phyloP scores from a whole-genome alignment of 2,329 filamentous ascomycete genomes.

The Neopestalotiopsis sp. region DNA sequence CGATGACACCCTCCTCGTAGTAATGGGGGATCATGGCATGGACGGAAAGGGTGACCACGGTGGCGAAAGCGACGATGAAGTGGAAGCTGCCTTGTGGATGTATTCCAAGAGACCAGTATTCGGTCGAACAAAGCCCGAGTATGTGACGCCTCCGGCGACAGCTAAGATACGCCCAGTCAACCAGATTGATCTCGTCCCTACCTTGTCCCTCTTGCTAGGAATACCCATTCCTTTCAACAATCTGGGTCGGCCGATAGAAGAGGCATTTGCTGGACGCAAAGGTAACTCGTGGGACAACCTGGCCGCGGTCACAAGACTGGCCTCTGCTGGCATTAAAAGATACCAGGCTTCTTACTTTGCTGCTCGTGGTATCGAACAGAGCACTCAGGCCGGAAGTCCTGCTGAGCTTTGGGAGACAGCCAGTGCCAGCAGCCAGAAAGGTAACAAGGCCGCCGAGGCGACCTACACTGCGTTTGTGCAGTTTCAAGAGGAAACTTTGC shows the following conservation, averaged over 20 bases:
- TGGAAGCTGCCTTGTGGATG: conserved; percentile 97
- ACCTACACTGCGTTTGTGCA: conserved; percentile 65
- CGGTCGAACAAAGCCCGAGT: conserved; percentile 72
- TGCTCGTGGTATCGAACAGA: conserved; percentile 71
- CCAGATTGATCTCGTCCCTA: conserved; percentile 96
- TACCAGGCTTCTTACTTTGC: conserved; percentile 86
- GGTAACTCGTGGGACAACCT: conserved; percentile 79
- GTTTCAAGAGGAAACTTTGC: conserved; percentile 81
- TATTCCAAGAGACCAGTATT: conserved; percentile 90
- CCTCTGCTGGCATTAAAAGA: conserved; percentile 84
- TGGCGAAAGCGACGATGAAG: conserved; percentile 96
- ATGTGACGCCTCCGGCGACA: conserved; percentile 63
- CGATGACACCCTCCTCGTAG: conserved; percentile 84
- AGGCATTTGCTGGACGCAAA: conserved; percentile 79
- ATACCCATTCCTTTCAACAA: conserved; percentile 97
- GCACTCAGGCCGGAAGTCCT: conserved; percentile 58
- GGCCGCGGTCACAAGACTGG: conserved; percentile 75
- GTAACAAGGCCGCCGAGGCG: conserved; percentile 43
- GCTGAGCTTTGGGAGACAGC: conserved; percentile 65
- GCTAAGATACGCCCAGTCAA: conserved; percentile 78
- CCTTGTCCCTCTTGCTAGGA: conserved; percentile 83
- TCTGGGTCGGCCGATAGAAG: conserved; percentile 88
- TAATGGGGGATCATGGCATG: conserved; percentile 99
- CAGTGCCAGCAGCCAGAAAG: conserved; percentile 40
- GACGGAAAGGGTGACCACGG: conserved; percentile 96